Conservation (phyloP, 306 rosid species). For the Inga oerstediana region DNA sequence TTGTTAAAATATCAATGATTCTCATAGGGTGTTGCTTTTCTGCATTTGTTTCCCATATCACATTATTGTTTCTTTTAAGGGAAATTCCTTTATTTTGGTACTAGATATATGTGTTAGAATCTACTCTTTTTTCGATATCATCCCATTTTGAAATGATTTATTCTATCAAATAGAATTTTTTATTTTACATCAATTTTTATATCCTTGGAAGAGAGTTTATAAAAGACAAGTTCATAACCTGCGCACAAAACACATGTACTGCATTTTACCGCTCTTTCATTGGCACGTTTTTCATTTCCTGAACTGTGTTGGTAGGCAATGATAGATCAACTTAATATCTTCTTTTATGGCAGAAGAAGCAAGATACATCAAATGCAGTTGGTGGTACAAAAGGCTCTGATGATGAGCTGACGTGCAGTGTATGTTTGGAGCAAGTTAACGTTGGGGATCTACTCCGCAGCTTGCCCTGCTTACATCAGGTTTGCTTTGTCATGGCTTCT, state of each 20-base stretch:
- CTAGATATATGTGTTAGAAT: neutral
- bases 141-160: neutral
- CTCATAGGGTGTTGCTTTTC: neutral
- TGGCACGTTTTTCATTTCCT: neutral
- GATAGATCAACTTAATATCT: conserved; percentile 9
- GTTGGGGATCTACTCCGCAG: conserved; percentile 89
- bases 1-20: neutral
- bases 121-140: neutral
- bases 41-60: conserved; percentile 3
- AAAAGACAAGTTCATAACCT: neutral
- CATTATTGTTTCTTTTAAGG: neutral
- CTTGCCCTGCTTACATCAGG: conserved; percentile 99
- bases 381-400: conserved; percentile 63
- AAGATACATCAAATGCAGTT: conserved; percentile 52
- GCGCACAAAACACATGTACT: neutral
- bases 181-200: neutral
- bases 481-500: conserved; percentile 24
- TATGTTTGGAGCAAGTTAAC: conserved; percentile 94
- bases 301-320: neutral
- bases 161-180: neutral
- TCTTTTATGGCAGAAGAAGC: conserved; percentile 56
- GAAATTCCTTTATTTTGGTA: neutral
- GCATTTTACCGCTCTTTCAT: neutral
- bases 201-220: conserved; percentile 2
- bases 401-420: conserved; percentile 95